phyloP scores from a whole-genome alignment of 2,329 filamentous ascomycete genomes.

The Monilinia aucupariae region DNA sequence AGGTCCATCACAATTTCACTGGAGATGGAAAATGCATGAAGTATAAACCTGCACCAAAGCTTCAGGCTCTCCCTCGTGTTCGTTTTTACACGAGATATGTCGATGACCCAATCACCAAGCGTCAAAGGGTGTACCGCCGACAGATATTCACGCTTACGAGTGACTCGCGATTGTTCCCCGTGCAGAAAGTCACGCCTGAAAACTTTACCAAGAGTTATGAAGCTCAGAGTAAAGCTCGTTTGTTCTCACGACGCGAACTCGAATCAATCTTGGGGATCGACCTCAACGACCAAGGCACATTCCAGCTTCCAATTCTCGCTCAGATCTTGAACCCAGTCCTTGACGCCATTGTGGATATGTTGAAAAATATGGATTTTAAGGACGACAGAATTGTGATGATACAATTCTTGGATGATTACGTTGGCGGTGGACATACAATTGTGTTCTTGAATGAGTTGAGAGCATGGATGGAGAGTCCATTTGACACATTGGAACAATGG shows the following conservation, averaged over 20 bases:
- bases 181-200: background rate
- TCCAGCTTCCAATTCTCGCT: background rate
- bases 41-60: background rate
- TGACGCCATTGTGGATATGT: background rate
- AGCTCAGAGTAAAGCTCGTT: background rate
- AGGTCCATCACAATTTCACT: background rate
- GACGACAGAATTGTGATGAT: background rate
- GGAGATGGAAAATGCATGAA: background rate
- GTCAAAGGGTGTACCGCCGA: background rate
- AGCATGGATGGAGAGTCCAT: background rate
- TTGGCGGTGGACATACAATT: background rate
- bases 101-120: background rate
- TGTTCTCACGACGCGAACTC: background rate
- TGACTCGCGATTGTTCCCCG: background rate
- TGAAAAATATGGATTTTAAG: background rate
- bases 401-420: background rate
- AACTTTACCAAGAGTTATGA: background rate
- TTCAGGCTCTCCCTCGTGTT: background rate
- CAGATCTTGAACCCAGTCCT: background rate
- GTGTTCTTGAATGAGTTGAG: background rate
- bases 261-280: background rate
- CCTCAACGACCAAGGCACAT: background rate
- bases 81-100: background rate
- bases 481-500: background rate
- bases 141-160: background rate